These are phyloP conservation scores for Curvularia spicifera DNA, from an alignment of 2,329 filamentous ascomycete genomes.

Conservation along the genomic window DNA sequence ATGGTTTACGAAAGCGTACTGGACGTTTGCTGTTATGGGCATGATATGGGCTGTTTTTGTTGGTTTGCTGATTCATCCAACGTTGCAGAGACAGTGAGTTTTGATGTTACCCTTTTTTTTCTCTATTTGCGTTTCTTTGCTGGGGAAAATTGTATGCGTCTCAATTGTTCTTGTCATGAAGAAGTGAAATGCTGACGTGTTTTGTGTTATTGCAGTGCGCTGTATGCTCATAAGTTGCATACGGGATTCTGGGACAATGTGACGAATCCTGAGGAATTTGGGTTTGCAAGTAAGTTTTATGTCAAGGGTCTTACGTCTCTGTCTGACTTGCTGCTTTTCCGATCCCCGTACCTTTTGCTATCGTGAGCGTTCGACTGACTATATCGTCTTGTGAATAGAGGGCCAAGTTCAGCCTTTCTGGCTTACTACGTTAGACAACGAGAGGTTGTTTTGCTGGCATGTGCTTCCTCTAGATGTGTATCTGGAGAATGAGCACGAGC, in stretches of 20 bases:
- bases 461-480: conserved; percentile 81
- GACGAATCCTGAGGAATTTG: conserved; percentile 79
- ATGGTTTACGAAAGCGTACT: conserved; percentile 47
- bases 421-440: conserved; percentile 74
- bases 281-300: conserved; percentile 72
- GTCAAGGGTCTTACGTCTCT: background rate
- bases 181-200: background rate
- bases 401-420: conserved; percentile 90
- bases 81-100: conserved; percentile 79
- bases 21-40: conserved; percentile 58
- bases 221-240: conserved; percentile 85
- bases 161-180: background rate
- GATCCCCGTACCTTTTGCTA: background rate
- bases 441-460: conserved; percentile 88
- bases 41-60: conserved; percentile 72
- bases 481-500: conserved; percentile 68
- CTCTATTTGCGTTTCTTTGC: background rate
- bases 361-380: background rate
- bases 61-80: conserved; percentile 69
- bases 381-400: conserved; percentile 54
- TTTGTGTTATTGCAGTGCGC: conserved; percentile 60
- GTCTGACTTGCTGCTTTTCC: background rate
- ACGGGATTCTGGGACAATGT: conserved; percentile 74
- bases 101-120: background rate
- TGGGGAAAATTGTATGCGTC: background rate